A percentile compares a stretch with the other conserved stretches of the same genome.
phyloP scores from a whole-genome alignment of 345 rosid species.

The Gossypium longicalyx region DNA sequence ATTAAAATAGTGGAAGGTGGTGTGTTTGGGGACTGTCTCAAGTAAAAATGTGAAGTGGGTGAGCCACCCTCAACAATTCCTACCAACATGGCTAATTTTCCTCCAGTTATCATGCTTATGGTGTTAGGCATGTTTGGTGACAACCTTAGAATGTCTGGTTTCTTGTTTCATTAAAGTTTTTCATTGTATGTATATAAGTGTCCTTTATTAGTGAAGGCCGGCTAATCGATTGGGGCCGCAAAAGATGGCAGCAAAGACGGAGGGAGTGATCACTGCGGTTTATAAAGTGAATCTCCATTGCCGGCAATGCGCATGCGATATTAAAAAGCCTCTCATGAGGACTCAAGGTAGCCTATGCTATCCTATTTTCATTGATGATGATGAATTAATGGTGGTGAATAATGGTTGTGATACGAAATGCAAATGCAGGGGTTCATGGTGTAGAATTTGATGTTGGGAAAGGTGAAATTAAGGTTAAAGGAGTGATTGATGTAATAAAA shows the following conservation, averaged over 20 bases:
- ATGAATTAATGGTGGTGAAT: background rate
- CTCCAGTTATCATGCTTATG: background rate
- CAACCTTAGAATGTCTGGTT: background rate
- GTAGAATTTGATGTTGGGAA: constrained; percentile 58
- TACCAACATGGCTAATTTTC: constrained; percentile 15
- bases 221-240: background rate
- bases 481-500: constrained; percentile 49
- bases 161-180: background rate
- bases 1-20: too few relatives aligned
- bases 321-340: constrained; percentile 60
- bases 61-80: constrained; percentile 33
- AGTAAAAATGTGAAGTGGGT: constrained; percentile 13
- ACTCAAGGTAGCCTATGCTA: constrained; percentile 33
- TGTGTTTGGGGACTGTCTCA: background rate
- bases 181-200: background rate
- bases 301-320: constrained; percentile 56
- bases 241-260: constrained; percentile 38
- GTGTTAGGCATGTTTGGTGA: background rate
- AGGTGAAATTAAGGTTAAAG: constrained; percentile 69
- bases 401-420: background rate
- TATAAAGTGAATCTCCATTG: constrained; percentile 85
- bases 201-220: background rate
- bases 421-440: constrained; percentile 58
- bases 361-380: background rate
- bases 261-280: constrained; percentile 45